These are phyloP conservation scores for Penicillium thymicola DNA, from an alignment of 2,329 filamentous ascomycete genomes.

Conservation along the genomic window DNA sequence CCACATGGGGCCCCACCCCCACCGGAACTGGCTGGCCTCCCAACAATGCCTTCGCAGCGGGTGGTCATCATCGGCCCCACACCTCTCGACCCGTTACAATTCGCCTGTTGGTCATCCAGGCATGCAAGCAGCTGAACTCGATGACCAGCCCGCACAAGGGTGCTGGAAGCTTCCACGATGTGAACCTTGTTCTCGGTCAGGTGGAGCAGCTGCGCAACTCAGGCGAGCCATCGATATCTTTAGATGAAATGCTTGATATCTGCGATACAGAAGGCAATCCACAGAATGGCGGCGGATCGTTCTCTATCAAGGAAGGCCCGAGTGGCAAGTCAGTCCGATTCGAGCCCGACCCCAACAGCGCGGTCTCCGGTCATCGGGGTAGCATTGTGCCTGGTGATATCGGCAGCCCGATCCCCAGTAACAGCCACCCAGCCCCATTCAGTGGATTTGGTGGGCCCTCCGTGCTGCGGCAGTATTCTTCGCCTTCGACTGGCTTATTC, in stretches of 20 bases:
- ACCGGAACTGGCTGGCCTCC: constrained; percentile 48
- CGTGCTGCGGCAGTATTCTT: constrained; percentile 38
- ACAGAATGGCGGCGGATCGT: constrained; percentile 86
- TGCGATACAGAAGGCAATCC: constrained; percentile 86
- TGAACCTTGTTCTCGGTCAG: constrained; percentile 61
- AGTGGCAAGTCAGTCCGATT: constrained; percentile 45
- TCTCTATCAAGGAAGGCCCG: constrained; percentile 62
- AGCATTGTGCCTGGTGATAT: constrained; percentile 62
- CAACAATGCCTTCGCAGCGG: constrained; percentile 49
- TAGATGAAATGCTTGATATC: constrained; percentile 72
- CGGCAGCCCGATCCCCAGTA: constrained; percentile 59
- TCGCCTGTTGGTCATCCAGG: constrained; percentile 70
- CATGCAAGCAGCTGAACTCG: constrained; percentile 64
- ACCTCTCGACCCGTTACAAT: constrained; percentile 66
- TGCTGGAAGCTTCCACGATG: constrained; percentile 65
- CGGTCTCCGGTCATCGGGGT: constrained; percentile 41
- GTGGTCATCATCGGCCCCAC: constrained; percentile 47
- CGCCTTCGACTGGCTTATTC: constrained; percentile 38
- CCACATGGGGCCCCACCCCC: constrained; percentile 39
- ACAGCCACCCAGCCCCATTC: constrained; percentile 41
- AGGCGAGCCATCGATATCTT: constrained; percentile 55
- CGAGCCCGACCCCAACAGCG: constrained; percentile 52
- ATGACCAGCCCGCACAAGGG: constrained; percentile 38
- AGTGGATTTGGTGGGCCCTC: constrained; percentile 35
- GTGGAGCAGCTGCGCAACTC: constrained; percentile 63